phyloP scores from a whole-genome alignment of 202 grass and related monocot species.

The Tripidium arundinaceum region DNA sequence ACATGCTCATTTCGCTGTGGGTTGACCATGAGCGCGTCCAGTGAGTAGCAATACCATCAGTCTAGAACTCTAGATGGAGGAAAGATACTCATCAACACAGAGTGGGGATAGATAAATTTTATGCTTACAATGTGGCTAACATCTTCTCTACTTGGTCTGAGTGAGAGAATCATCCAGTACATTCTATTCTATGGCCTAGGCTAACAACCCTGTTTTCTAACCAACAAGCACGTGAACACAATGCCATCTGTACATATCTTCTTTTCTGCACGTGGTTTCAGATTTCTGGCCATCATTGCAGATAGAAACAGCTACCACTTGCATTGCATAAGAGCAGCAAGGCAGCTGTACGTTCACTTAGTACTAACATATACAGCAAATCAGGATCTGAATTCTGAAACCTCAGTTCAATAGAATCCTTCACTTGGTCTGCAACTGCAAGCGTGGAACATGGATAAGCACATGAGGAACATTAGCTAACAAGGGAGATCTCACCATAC shows the following conservation, averaged over 20 bases:
- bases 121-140: not conserved
- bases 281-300: slow-evolving; percentile 9
- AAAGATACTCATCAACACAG: not conserved
- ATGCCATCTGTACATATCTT: slow-evolving; percentile 23
- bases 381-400: slow-evolving; percentile 15
- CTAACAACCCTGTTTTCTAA: not conserved
- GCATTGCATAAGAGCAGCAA: not conserved
- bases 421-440: not conserved
- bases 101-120: not conserved
- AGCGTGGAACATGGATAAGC: not conserved
- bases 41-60: not conserved
- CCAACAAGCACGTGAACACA: not conserved
- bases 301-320: not conserved
- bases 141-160: not conserved
- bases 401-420: not conserved
- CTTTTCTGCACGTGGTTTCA: not conserved
- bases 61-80: not conserved
- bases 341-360: not conserved
- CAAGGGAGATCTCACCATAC: slow-evolving; percentile 23
- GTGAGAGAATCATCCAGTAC: not conserved
- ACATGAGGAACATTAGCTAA: not conserved
- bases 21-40: not conserved
- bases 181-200: not conserved
- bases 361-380: not conserved
- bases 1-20: not conserved